These are phyloP conservation scores for Xylaria digitata DNA, from an alignment of 2,329 filamentous ascomycete species.

Conservation along the genomic window DNA sequence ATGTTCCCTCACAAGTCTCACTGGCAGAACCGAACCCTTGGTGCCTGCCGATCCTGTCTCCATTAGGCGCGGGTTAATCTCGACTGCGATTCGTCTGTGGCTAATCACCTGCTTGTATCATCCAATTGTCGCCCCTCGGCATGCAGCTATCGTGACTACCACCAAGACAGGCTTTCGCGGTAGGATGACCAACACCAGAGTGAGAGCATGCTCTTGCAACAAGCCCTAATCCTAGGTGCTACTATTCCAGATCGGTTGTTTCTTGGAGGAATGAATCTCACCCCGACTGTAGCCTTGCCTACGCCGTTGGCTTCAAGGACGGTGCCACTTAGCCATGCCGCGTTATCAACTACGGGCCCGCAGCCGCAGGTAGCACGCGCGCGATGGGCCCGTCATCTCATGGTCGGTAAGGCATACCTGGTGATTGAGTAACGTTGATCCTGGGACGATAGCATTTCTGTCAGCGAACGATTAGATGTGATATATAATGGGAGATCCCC, in stretches of 20 bases:
- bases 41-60: conserved; percentile 40
- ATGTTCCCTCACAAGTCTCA: conserved; percentile 3
- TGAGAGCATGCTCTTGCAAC: conserved; percentile 31
- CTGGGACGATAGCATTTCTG: conserved; percentile 28
- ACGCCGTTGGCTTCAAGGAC: conserved; percentile 22
- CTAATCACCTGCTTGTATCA: conserved; percentile 45
- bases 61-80: conserved; percentile 25
- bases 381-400: conserved; percentile 39
- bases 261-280: conserved; percentile 25
- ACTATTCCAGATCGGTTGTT: conserved; percentile 24
- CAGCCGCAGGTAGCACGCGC: conserved; percentile 43
- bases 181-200: conserved; percentile 33
- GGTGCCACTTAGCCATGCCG: conserved; percentile 21
- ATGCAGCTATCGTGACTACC: conserved; percentile 36
- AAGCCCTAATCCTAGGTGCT: conserved; percentile 28
- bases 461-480: conserved; percentile 9
- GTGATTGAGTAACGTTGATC: conserved; percentile 46
- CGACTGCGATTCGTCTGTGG: conserved; percentile 28
- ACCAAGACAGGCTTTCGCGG: conserved; percentile 24
- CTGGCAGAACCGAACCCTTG: conserved; percentile 16
- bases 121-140: conserved; percentile 32
- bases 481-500: conserved; percentile 32
- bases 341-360: conserved; percentile 27
- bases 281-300: conserved; percentile 14
- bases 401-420: conserved; percentile 38